Base-by-base conservation (phyloP, 2,329 filamentous ascomycete genomes). In the Botrytis byssoidea region DNA sequence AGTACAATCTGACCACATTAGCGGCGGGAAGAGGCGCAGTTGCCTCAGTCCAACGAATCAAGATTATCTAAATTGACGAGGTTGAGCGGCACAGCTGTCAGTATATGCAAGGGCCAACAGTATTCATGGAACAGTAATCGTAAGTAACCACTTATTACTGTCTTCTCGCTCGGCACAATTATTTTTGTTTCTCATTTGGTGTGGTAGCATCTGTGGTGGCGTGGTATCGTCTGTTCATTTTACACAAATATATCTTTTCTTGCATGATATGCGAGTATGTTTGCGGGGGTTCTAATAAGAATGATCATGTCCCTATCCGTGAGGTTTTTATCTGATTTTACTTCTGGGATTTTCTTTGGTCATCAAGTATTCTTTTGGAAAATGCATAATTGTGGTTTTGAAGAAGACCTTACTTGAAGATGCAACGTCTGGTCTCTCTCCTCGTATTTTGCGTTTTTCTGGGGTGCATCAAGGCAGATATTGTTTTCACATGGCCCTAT, bases 1-100 rank as follows among this genome's bases (percentile, higher is more conserved):
- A 72, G 64, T 35, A 61, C 29, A 66, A 72, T 61, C 42, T 68
- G 29, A 72, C 63, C 9, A 37, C 29, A 20, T 60, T 72, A 72
- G 64, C 63, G 71, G 64, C 71, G 64, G 32, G 64, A 72, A 72
- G 55, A 72, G 71, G 71, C 64, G 71, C 64, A 72, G 71, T 69
- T 60, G 42, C 51, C 63, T 69, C 71, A 35, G 29, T 69, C 29
- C 40, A 55, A 61, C 51, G 42, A 72, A 69, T 72, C 32, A 72
- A 67, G 48, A 40, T 68, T 48, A 16, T 29, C 18, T 51, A 22
- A 42, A 48, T 68, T 69, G 64, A 69, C 64, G 71, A 68, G 63
- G 64, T 25, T 63, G 25, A 68, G 63, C 51, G 71, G 71, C 71
- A 69, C 64, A 72, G 71, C 25, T 66, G n/a, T 71, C 60, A 71